phyloP scores from a whole-genome alignment of 2,329 filamentous ascomycete genomes.

The Rutstroemia sp. region DNA sequence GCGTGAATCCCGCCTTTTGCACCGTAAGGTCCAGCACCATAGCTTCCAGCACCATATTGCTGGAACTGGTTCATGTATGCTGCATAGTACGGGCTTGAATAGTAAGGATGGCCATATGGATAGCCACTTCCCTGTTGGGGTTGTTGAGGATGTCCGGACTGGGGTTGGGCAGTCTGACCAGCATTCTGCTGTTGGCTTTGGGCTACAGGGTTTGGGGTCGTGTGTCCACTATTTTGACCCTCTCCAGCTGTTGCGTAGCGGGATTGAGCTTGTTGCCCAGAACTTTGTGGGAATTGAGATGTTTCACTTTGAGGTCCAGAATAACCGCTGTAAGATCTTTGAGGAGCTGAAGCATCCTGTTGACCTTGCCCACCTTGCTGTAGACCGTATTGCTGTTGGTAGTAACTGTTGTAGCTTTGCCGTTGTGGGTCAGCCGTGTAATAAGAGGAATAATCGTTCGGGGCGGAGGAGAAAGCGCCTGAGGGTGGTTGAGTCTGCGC shows the following conservation, averaged over 20 bases:
- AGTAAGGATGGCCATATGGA: slow-evolving; percentile 52
- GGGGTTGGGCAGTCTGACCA: slow-evolving; percentile 35
- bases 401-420: slow-evolving; percentile 68
- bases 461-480: slow-evolving; percentile 65
- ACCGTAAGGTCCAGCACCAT: slow-evolving; percentile 29
- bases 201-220: slow-evolving; percentile 75
- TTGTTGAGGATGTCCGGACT: slow-evolving; percentile 42
- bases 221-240: slow-evolving; percentile 78
- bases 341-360: slow-evolving; percentile 64
- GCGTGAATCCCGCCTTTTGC: slow-evolving; percentile 29
- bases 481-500: slow-evolving; percentile 50
- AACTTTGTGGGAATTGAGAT: slow-evolving; percentile 67
- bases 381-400: slow-evolving; percentile 48
- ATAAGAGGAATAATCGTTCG: slow-evolving; percentile 76
- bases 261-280: slow-evolving; percentile 55
- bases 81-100: slow-evolving; percentile 54
- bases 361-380: slow-evolving; percentile 51
- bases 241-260: slow-evolving; percentile 57
- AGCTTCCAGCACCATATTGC: slow-evolving; percentile 32
- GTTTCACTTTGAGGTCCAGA: slow-evolving; percentile 56
- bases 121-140: slow-evolving; percentile 39
- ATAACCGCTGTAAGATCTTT: slow-evolving; percentile 74
- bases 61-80: slow-evolving; percentile 51
- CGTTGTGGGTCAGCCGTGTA: slow-evolving; percentile 73
- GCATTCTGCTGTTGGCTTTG: slow-evolving; percentile 42